Evolutionary conservation across 2,329 filamentous ascomycete species (phyloP), one percentile per base, ranked within the genome.

Genomic region (Ascochyta koolunga): DNA sequence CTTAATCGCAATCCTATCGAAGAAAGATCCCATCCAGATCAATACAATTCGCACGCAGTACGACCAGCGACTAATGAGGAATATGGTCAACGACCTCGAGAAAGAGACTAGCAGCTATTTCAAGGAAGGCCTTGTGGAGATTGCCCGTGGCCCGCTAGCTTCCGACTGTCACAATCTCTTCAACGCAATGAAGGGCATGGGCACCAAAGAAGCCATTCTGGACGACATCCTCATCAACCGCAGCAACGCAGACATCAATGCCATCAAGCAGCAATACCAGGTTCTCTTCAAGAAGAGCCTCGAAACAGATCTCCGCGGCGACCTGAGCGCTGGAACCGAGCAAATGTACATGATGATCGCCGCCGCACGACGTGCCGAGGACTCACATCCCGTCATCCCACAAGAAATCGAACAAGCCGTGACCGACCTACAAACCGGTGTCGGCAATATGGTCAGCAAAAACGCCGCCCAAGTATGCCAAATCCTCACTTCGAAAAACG

Each of bases 261-360:
- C 90, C 33, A 97, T 99, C 80, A 96, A 96, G 78, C 76, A 80
- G 40, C 83, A 86, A 16, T 98, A 96, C 72, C 82, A 87, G 38
- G 82, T 83, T 15, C 85, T 83, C 0, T 92, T 88, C 78, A 79
- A 80, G 32, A 82, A 82, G 18, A 80, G 82, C 15, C 83, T 98
- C 1, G 88, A 93, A 65, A 77, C 80, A 11, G 89, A 89, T 49
- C 85, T 98, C 59, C 86, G 86, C 61, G 84, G 83, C 18, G 93
- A 98, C 63, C 79, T 98, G 18, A 93, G 89, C 62, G 84, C 90
- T 74, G 95, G 95, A 77, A 97, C 93, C 0, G 87, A 93, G 72
- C 81, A 87, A 18, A 86, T 97, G 65, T 98, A 96, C 77, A 79
- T 89, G 72, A 89, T 95, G 75, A 88, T 96, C 21, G 79, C 96